These are phyloP conservation scores for Pythium vanterpoolii DNA, from an alignment of 352 stramenopile species.

Conservation along the genomic window DNA sequence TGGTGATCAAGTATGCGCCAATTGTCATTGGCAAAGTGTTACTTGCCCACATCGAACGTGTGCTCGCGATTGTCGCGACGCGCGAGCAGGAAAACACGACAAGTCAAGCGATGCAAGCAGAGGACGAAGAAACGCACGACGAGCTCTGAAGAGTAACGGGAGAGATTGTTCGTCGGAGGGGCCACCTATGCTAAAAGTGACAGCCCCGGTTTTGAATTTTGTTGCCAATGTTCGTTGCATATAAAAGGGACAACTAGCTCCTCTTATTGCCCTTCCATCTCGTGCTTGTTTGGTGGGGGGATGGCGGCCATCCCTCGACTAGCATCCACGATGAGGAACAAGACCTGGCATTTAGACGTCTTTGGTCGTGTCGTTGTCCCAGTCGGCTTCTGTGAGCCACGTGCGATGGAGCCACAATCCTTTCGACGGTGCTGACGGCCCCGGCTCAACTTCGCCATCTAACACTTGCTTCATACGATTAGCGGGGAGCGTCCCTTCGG, in stretches of 20 bases:
- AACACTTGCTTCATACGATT: slow-evolving; percentile 70
- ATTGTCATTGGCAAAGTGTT: slow-evolving; percentile 69
- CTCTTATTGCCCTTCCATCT: too few species aligned
- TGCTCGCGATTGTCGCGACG: slow-evolving; percentile 40
- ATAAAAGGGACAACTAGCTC: too few species aligned
- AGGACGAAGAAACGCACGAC: slow-evolving; percentile 30
- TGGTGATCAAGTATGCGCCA: slow-evolving; percentile 82
- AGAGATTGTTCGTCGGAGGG: too few species aligned
- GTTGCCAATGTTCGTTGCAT: too few species aligned
- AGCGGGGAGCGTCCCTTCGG: slow-evolving; percentile 56
- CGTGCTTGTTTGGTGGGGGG: too few species aligned
- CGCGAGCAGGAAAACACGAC: slow-evolving; percentile 10
- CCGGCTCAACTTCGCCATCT: slow-evolving; percentile 39
- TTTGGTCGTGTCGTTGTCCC: slow-evolving; percentile 44
- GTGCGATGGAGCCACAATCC: slow-evolving; percentile 83
- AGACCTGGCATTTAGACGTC: slow-evolving; percentile 22
- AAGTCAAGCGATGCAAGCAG: neutral
- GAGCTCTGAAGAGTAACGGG: slow-evolving; percentile 46
- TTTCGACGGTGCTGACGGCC: slow-evolving; percentile 72
- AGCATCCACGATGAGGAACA: too few species aligned
- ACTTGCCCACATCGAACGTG: slow-evolving; percentile 58
- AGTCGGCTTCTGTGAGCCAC: slow-evolving; percentile 77
- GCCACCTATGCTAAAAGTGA: too few species aligned
- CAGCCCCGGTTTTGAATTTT: too few species aligned
- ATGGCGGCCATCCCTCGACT: too few species aligned